Percentiles rank a stretch among this genome's conserved stretches.
These are phyloP conservation scores for Dissophora globulifera DNA, from an alignment of 192 early-diverging fungal species.

Conservation along the genomic window DNA sequence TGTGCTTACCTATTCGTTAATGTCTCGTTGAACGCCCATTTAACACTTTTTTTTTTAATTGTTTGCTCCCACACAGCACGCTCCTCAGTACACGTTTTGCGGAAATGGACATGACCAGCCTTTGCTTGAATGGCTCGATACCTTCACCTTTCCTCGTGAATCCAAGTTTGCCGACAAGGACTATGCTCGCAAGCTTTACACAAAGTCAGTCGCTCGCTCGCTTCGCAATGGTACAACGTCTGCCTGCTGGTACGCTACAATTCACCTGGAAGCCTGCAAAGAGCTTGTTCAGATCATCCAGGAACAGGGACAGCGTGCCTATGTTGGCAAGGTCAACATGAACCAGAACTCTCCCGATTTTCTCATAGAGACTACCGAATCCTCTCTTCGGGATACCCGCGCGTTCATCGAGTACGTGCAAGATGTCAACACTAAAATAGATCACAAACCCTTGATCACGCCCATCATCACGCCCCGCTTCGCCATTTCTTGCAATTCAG, in stretches of 20 bases:
- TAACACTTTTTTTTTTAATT: too few relatives aligned
- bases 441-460: slow-evolving; percentile 60
- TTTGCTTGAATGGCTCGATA: slow-evolving; percentile 89
- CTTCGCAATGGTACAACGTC: slow-evolving; percentile 90
- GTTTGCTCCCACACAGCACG: too few relatives aligned
- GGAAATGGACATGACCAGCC: slow-evolving; percentile 93
- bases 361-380: slow-evolving; percentile 78
- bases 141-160: slow-evolving; percentile 92
- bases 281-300: slow-evolving; percentile 79
- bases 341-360: slow-evolving; percentile 85
- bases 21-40: not conserved
- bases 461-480: slow-evolving; percentile 96
- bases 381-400: slow-evolving; percentile 73
- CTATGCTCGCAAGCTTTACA: slow-evolving; percentile 77
- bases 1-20: not conserved
- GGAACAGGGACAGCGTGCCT: slow-evolving; percentile 88
- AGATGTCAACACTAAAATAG: slow-evolving; percentile 24
- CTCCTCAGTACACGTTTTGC: slow-evolving; percentile 89
- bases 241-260: slow-evolving; percentile 92
- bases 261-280: slow-evolving; percentile 81
- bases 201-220: slow-evolving; percentile 71
- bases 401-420: slow-evolving; percentile 71
- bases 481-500: slow-evolving; percentile 81
- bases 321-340: slow-evolving; percentile 98
- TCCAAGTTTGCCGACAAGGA: slow-evolving; percentile 71